These are phyloP conservation scores for Mimosa pudica DNA, from an alignment of 306 rosid genomes.

Conservation along the genomic window DNA sequence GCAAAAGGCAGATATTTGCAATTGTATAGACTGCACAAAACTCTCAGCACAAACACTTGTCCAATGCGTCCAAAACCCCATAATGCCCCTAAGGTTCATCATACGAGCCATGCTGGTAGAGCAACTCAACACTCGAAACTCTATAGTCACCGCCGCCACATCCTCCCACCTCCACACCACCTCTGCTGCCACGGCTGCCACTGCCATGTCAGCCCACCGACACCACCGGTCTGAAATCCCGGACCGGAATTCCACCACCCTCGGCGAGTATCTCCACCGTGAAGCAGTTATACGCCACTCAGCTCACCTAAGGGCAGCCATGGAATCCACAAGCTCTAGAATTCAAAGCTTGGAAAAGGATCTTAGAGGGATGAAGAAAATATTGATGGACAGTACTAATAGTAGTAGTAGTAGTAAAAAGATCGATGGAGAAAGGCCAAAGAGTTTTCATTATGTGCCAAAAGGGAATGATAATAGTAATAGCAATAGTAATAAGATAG, in stretches of 20 bases:
- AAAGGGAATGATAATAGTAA: conserved; percentile 4
- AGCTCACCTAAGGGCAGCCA: conserved; percentile 53
- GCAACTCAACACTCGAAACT: conserved; percentile 76
- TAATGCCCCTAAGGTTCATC: conserved; percentile 76
- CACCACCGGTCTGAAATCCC: background rate
- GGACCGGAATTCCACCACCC: conserved; percentile 23
- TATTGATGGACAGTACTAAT: conserved; percentile 31
- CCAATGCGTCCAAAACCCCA: conserved; percentile 74
- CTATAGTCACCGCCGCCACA: conserved; percentile 39
- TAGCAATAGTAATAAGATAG: conserved; percentile 23
- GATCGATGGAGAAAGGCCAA: conserved; percentile 46
- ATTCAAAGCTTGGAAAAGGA: conserved; percentile 68
- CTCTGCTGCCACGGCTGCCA: background rate
- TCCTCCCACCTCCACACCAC: background rate
- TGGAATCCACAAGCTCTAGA: conserved; percentile 67
- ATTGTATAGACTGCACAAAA: conserved; percentile 65
- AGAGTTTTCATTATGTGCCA: conserved; percentile 62
- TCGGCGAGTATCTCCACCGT: conserved; percentile 59
- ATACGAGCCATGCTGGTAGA: conserved; percentile 78
- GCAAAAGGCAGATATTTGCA: conserved; percentile 61
- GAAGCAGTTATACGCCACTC: conserved; percentile 58
- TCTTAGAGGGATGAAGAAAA: conserved; percentile 58
- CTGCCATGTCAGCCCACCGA: conserved; percentile 1
- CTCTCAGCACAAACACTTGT: conserved; percentile 55
- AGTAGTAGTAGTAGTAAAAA: background rate